Evolutionary conservation across 495 filamentous ascomycete species (phyloP).

Genomic region (Sordaria brevicollis): DNA sequence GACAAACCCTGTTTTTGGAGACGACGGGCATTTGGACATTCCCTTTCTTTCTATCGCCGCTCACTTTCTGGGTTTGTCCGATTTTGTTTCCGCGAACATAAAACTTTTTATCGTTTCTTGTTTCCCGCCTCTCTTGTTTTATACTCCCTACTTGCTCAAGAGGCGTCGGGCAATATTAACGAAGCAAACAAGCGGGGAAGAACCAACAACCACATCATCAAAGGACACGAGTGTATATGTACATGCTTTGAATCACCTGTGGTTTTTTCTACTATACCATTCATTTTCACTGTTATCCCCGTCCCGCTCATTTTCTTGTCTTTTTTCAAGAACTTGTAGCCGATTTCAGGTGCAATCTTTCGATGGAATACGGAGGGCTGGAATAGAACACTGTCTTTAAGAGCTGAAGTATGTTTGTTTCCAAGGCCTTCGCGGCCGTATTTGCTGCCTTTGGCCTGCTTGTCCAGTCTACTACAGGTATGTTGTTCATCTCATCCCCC

Average conservation of each 20-base stretch:
- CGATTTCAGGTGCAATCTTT: neutral
- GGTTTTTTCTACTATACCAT: neutral
- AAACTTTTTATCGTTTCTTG: neutral
- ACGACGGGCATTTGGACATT: neutral
- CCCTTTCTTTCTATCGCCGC: neutral
- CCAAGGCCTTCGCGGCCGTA: slow-evolving; percentile 25
- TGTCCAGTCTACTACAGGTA: slow-evolving; percentile 23
- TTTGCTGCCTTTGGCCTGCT: slow-evolving; percentile 19
- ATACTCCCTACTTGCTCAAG: neutral
- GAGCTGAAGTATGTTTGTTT: slow-evolving; percentile 20
- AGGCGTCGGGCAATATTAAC: neutral
- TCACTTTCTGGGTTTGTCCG: neutral
- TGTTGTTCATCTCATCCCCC: neutral
- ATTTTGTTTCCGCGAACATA: neutral
- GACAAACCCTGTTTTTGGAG: neutral
- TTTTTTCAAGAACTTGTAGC: neutral
- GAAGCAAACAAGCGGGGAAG: neutral
- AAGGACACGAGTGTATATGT: neutral
- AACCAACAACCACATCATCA: neutral
- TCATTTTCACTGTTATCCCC: neutral
- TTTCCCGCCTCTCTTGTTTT: neutral
- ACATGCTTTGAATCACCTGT: neutral
- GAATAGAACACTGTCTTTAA: neutral
- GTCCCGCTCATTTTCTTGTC: neutral
- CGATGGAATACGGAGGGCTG: neutral